Percentiles rank a stretch among this genome's conserved stretches.
Evolutionary conservation across 495 filamentous ascomycete genomes (phyloP).

Genomic region (Tirmania nivea): DNA sequence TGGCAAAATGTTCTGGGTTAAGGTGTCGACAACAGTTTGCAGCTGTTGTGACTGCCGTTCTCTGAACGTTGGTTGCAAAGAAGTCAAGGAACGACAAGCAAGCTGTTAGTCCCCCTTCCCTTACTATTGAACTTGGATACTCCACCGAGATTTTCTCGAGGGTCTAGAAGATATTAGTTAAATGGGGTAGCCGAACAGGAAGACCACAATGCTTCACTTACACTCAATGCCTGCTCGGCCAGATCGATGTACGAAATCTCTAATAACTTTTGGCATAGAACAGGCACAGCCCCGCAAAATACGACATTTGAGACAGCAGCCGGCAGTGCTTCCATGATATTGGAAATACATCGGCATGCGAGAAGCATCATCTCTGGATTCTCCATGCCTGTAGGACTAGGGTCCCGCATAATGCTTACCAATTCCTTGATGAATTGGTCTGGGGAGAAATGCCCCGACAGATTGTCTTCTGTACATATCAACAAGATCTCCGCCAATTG

Average conservation of each 20-base stretch:
- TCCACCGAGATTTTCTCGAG: conserved; percentile 94
- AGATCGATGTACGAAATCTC: conserved; percentile 94
- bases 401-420: conserved; percentile 75
- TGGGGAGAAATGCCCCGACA: conserved; percentile 85
- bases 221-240: conserved; percentile 86
- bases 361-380: conserved; percentile 96
- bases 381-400: conserved; percentile 60
- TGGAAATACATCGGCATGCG: conserved; percentile 87
- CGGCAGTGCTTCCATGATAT: conserved; percentile 92
- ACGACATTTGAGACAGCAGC: conserved; percentile 86
- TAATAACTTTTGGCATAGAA: conserved; percentile 79
- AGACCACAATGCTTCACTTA: conserved; percentile 22
- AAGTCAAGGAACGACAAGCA: conserved; percentile 92
- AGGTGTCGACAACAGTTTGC: conserved; percentile 97
- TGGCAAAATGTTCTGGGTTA: conserved; percentile 72
- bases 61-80: conserved; percentile 90
- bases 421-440: conserved; percentile 93
- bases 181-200: background rate
- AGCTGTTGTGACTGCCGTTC: conserved; percentile 87
- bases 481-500: conserved; percentile 85
- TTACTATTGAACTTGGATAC: conserved; percentile 86
- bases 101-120: conserved; percentile 82
- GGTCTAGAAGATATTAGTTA: conserved; percentile 32
- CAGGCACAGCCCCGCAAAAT: conserved; percentile 83
- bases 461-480: conserved; percentile 87